Base-by-base conservation (phyloP, 2,329 filamentous ascomycete genomes). In the Fusarium falciforme region DNA sequence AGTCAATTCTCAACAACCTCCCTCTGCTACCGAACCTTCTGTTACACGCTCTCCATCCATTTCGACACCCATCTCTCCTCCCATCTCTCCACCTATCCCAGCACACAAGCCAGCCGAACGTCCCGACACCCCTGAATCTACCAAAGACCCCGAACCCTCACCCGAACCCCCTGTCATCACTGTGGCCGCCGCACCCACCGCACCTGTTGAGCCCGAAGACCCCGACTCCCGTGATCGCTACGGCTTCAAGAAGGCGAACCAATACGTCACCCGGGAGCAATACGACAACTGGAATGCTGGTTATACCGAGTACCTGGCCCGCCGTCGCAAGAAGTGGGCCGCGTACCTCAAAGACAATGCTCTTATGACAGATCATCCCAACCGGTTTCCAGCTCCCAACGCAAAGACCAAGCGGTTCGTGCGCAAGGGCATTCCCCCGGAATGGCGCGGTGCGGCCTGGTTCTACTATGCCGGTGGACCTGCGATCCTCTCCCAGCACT, bases 401-500 rank as follows among this genome's bases (percentile, higher is more conserved):
- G 90, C 92, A 54, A 97, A 97, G 83, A 91, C 96, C 49, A 98
- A 97, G 83, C 90, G 95, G 20, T 98, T 96, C 80, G 90, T 98
- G 58, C 91, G 95, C 61, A 98, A 98, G 82, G 96, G 96, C 17
- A 96, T 98, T 59, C 96, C 96, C 4, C 94, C 95, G 0, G 94
- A 98, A 74, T 97, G 95, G 91, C 91, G 96, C 78, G 96, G 96
- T n/a, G 93, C 94, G 7, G 96, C 96, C 54, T 98, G 96, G 96
- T 98, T 97, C 82, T 98, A 93, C 84, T 98, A 98, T 80, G 94
- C 95, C 12, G 94, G 94, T 22, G 96, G 96, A 1, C 94, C 94
- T 27, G 91, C 92, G 54, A 93, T 94, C 74, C 82, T 98, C 68
- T 89, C 91, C 61, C 92, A 94, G 78, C 90, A 97, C 76, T 89